These are phyloP conservation scores for Penicillium waksmanii DNA, from an alignment of 495 filamentous ascomycete species.

Conservation along the genomic window DNA sequence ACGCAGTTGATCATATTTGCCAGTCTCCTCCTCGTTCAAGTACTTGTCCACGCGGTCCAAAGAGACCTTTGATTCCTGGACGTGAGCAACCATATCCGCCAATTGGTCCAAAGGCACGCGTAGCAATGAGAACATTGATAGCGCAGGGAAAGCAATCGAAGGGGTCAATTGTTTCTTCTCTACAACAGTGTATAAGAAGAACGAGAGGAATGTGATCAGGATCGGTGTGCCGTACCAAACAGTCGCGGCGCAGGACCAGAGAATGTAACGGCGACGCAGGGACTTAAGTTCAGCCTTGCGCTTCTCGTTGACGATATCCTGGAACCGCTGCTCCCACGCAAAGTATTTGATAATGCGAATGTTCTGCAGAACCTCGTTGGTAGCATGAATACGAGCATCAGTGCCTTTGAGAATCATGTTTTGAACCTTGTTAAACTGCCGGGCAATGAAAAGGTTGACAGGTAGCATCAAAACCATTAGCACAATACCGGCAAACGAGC, in stretches of 20 bases:
- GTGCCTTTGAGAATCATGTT: constrained; percentile 92
- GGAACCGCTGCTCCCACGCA: constrained; percentile 95
- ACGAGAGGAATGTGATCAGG: constrained; percentile 93
- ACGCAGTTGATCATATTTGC: constrained; percentile 88
- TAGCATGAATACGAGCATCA: constrained; percentile 94
- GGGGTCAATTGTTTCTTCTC: constrained; percentile 89
- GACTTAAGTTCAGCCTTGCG: constrained; percentile 76
- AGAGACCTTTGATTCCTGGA: constrained; percentile 96
- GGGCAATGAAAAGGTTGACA: constrained; percentile 84
- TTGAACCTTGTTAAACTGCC: constrained; percentile 80
- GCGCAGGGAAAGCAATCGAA: constrained; percentile 92
- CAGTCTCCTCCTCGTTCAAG: constrained; percentile 90
- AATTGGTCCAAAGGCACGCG: constrained; percentile 93
- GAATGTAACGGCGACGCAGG: constrained; percentile 78
- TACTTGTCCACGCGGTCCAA: constrained; percentile 97
- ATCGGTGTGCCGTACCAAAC: constrained; percentile 97
- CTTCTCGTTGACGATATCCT: constrained; percentile 85
- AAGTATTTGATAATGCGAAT: constrained; percentile 99
- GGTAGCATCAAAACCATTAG: constrained; percentile 89
- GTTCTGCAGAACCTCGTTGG: constrained; percentile 96
- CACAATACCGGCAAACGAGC: constrained; percentile 91
- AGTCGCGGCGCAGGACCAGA: constrained; percentile 89
- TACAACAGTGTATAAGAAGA: constrained; percentile 88
- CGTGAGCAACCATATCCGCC: constrained; percentile 98
- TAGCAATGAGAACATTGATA: constrained; percentile 95